phyloP scores from a whole-genome alignment of 257 asterid species.

The Marsdenia floribunda region DNA sequence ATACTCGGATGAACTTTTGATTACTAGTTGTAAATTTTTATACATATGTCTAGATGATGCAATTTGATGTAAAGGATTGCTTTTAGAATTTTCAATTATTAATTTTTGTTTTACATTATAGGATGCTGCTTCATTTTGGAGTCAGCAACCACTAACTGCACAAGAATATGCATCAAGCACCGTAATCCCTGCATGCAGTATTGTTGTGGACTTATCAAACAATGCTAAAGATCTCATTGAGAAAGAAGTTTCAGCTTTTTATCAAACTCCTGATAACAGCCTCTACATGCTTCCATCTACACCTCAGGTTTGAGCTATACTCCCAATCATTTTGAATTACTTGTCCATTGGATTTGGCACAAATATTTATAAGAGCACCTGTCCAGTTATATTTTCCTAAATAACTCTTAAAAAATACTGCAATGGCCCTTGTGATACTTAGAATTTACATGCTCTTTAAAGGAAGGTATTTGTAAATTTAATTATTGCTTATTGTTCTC shows the following conservation, averaged over 20 bases:
- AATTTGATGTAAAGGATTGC: neutral
- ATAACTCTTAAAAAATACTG: neutral
- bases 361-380: neutral
- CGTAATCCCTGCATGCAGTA: conserved; percentile 81
- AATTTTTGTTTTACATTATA: conserved; percentile 26
- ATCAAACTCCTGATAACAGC: conserved; percentile 83
- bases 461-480: neutral
- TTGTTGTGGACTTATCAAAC: conserved; percentile 70
- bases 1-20: neutral
- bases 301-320: conserved; percentile 60
- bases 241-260: conserved; percentile 85
- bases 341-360: neutral
- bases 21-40: neutral
- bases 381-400: neutral
- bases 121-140: conserved; percentile 99
- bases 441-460: neutral
- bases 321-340: neutral
- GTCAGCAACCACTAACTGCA: conserved; percentile 89
- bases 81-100: conserved; percentile 8
- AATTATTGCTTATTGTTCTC: neutral
- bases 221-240: conserved; percentile 80
- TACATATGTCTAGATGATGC: neutral
- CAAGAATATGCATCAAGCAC: conserved; percentile 93
- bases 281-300: conserved; percentile 96
- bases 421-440: neutral